Evolutionary conservation across 2,329 filamentous ascomycete species (phyloP).

Genomic region (Penicillium sp.): DNA sequence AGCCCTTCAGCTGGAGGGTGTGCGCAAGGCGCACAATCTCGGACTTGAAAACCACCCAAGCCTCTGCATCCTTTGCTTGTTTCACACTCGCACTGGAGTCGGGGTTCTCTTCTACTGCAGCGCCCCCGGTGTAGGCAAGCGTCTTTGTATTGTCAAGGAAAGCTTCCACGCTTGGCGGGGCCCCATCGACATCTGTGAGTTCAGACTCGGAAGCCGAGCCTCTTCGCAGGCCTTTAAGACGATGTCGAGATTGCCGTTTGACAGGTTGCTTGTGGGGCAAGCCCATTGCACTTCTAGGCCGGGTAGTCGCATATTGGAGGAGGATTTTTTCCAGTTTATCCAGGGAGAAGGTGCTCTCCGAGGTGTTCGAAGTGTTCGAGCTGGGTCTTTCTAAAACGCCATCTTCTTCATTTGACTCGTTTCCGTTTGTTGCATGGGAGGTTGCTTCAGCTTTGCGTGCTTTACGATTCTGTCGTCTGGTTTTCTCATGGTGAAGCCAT

Average conservation of each 20-base stretch:
- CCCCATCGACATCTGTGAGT: slow-evolving; percentile 65
- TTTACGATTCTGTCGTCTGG: slow-evolving; percentile 53
- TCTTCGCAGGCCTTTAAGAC: slow-evolving; percentile 33
- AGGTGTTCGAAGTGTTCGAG: slow-evolving; percentile 56
- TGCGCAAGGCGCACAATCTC: slow-evolving; percentile 85
- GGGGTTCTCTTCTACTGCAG: slow-evolving; percentile 32
- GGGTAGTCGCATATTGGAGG: slow-evolving; percentile 32
- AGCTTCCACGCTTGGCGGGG: slow-evolving; percentile 79
- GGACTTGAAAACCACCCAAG: slow-evolving; percentile 79
- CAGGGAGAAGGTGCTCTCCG: slow-evolving; percentile 64
- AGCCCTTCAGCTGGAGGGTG: slow-evolving; percentile 81
- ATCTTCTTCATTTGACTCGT: slow-evolving; percentile 22
- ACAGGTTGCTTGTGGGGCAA: slow-evolving; percentile 10
- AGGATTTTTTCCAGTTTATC: slow-evolving; percentile 71
- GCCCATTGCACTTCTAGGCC: slow-evolving; percentile 19
- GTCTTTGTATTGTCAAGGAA: slow-evolving; percentile 85
- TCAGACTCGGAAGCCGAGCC: slow-evolving; percentile 73
- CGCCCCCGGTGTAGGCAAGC: slow-evolving; percentile 60
- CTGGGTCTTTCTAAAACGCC: slow-evolving; percentile 20
- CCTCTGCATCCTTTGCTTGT: slow-evolving; percentile 60
- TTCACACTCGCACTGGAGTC: slow-evolving; percentile 39
- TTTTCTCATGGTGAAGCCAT: slow-evolving; percentile 75
- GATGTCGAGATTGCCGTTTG: slow-evolving; percentile 26
- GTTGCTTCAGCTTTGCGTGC: slow-evolving; percentile 36
- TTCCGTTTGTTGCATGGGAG: slow-evolving; percentile 33